These are phyloP conservation scores for Schizosaccharomyces lindneri DNA, from an alignment of 805 yeast species.

Conservation along the genomic window DNA sequence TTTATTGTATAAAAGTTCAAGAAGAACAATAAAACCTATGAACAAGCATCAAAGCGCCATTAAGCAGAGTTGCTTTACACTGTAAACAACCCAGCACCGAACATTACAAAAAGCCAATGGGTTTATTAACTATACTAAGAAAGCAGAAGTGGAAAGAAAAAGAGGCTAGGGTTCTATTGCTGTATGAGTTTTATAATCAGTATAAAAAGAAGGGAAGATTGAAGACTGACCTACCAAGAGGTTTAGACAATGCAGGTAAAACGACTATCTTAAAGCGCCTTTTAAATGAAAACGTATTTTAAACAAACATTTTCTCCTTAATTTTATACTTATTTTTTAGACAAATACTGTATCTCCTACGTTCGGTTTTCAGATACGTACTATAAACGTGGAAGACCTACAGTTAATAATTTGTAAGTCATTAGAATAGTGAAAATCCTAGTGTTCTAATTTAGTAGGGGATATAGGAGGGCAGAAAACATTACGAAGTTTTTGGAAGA, in stretches of 20 bases:
- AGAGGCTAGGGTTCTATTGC: slow-evolving; percentile 46
- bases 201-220: too few relatives aligned
- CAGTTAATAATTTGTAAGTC: slow-evolving; percentile 15
- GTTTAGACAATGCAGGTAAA: slow-evolving; percentile 80
- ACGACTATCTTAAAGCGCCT: slow-evolving; percentile 51
- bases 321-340: not conserved
- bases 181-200: slow-evolving; percentile 14
- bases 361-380: slow-evolving; percentile 63
- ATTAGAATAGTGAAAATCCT: not conserved
- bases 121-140: slow-evolving; percentile 25
- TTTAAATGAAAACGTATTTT: slow-evolving; percentile 19
- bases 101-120: slow-evolving; percentile 5
- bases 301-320: too few relatives aligned
- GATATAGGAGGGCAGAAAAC: slow-evolving; percentile 81
- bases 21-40: too few relatives aligned
- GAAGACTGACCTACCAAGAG: slow-evolving; percentile 15
- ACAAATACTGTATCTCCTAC: slow-evolving; percentile 51
- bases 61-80: too few relatives aligned
- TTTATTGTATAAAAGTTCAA: too few relatives aligned
- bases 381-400: slow-evolving; percentile 20
- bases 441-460: slow-evolving; percentile 19
- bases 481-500: slow-evolving; percentile 74
- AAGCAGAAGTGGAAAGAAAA: slow-evolving; percentile 62
- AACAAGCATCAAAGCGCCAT: too few relatives aligned
- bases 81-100: not conserved